phyloP scores from a whole-genome alignment of 495 filamentous ascomycete species.

The Chaetomium fimeti region DNA sequence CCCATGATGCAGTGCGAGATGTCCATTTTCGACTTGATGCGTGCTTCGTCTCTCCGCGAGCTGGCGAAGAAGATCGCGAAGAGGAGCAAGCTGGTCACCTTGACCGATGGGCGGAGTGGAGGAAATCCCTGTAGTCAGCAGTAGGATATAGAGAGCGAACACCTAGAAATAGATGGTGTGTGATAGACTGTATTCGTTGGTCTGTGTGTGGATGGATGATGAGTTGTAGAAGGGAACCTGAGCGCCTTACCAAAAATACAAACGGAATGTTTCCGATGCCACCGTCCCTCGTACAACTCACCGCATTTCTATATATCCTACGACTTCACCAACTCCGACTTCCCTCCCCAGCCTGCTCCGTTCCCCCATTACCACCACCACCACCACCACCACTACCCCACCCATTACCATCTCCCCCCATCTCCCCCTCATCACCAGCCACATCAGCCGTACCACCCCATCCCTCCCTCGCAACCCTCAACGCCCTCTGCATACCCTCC shows the following conservation, averaged over 20 bases:
- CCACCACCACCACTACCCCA: not conserved
- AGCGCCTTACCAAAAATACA: no score
- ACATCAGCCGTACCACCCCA: slow-evolving; percentile 12
- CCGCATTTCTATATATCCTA: not conserved
- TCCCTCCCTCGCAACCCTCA: slow-evolving; percentile 52
- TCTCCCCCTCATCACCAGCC: not conserved
- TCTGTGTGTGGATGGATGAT: no score
- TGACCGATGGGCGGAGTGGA: no score
- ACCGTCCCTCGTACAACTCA: not conserved
- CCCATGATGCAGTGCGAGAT: not conserved
- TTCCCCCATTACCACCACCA: not conserved
- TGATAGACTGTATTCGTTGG: no score
- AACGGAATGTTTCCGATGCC: no score
- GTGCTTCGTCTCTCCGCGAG: not conserved
- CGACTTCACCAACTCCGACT: slow-evolving; percentile 4
- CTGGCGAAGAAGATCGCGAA: not conserved
- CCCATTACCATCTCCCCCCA: not conserved
- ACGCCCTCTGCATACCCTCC: slow-evolving; percentile 74
- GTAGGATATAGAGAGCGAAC: no score
- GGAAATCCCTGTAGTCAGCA: no score
- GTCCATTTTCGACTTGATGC: no score
- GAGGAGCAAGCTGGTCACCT: no score
- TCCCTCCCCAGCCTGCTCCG: not conserved
- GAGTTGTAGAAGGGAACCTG: no score
- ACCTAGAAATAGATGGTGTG: no score